A percentile compares a stretch with the other conserved stretches of the same genome.
Conservation (phyloP, 208 protist genomes). For the Balamuthia mandrillaris region DNA sequence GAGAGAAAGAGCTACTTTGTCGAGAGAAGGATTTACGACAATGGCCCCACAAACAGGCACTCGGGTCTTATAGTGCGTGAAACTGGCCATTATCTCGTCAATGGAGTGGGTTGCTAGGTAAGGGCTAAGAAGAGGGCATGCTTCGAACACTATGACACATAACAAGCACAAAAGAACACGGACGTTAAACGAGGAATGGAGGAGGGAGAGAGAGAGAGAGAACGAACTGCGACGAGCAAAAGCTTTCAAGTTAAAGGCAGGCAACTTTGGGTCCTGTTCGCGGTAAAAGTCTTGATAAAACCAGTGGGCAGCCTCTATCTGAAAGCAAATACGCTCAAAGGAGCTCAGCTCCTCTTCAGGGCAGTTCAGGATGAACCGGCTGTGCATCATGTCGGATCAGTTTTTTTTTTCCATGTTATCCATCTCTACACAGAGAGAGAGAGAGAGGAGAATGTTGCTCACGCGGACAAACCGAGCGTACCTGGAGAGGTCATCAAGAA, state of each 20-base stretch:
- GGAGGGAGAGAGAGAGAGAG: neutral
- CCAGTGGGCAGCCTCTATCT: slow-evolving; percentile 60
- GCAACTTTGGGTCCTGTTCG: slow-evolving; percentile 40
- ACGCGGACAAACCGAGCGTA: too few relatives aligned
- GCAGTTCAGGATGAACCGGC: slow-evolving; percentile 60
- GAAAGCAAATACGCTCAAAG: slow-evolving; percentile 59
- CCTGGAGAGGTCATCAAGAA: too few relatives aligned
- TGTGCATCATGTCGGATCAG: too few relatives aligned
- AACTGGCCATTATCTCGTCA: slow-evolving; percentile 13
- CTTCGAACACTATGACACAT: slow-evolving; percentile 17
- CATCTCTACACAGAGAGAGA: too few relatives aligned
- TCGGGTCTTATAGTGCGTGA: slow-evolving; percentile 40
- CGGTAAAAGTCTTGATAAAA: slow-evolving; percentile 62
- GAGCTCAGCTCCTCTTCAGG: slow-evolving; percentile 55
- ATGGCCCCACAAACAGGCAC: slow-evolving; percentile 66
- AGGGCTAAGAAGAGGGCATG: neutral
- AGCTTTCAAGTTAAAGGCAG: slow-evolving; percentile 26
- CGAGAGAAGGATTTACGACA: slow-evolving; percentile 54
- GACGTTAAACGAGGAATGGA: neutral
- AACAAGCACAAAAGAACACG: neutral
- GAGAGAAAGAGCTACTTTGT: too few relatives aligned
- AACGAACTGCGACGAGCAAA: slow-evolving; percentile 46
- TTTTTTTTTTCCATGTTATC: too few relatives aligned
- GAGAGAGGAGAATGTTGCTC: too few relatives aligned
- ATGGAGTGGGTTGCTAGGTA: neutral